These are phyloP conservation scores for Sclerotinia subarctica DNA, from an alignment of 2,329 filamentous ascomycete genomes.

Conservation along the genomic window DNA sequence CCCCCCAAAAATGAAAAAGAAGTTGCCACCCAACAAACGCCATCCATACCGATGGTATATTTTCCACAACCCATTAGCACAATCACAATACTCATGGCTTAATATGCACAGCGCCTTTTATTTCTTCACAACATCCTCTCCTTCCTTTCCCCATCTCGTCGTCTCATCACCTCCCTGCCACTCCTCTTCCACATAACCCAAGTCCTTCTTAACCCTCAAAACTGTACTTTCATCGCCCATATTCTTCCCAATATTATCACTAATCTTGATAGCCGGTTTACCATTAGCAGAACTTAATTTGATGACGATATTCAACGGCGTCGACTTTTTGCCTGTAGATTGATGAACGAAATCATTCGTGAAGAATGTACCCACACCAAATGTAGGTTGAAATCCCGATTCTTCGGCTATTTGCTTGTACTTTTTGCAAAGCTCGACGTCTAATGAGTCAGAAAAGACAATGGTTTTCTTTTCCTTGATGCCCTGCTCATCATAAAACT, in stretches of 20 bases:
- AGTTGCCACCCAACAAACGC: background rate
- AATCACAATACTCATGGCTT: background rate
- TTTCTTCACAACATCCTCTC: conserved; percentile 27
- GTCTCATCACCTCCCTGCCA: conserved; percentile 86
- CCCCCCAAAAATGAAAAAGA: background rate
- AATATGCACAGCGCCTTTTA: background rate
- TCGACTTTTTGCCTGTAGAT: conserved; percentile 75
- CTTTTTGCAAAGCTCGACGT: conserved; percentile 84
- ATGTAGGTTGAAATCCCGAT: conserved; percentile 78
- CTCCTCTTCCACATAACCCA: conserved; percentile 81
- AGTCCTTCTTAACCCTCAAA: conserved; percentile 73
- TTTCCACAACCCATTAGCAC: background rate
- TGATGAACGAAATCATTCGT: conserved; percentile 87
- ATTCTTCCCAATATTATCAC: conserved; percentile 84
- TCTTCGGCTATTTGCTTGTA: conserved; percentile 83
- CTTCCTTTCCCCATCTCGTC: conserved; percentile 68
- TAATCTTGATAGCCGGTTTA: conserved; percentile 85
- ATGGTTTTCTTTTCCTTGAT: conserved; percentile 81
- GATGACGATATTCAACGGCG: conserved; percentile 95
- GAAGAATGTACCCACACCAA: conserved; percentile 92
- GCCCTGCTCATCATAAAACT: conserved; percentile 44
- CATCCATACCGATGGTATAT: background rate
- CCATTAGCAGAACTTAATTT: conserved; percentile 86
- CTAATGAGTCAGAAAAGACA: conserved; percentile 93
- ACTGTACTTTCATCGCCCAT: conserved; percentile 82